Evolutionary conservation across 2,329 filamentous ascomycete genomes (phyloP).

Genomic region (Colletotrichum ledebouriae): DNA sequence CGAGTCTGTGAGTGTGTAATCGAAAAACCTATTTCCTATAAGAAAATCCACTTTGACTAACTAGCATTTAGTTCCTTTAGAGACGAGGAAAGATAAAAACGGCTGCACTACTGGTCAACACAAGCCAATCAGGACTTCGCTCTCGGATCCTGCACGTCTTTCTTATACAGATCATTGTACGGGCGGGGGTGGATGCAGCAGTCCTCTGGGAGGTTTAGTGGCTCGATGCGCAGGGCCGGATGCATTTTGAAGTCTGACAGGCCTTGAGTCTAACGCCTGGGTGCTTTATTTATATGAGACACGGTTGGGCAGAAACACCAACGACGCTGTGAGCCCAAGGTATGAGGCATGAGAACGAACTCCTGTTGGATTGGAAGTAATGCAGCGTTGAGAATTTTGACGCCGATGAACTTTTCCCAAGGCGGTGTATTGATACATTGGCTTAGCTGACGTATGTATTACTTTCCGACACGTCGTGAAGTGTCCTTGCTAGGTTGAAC

Average conservation of each 20-base stretch:
- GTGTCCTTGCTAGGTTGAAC: too few species aligned
- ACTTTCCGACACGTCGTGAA: neutral
- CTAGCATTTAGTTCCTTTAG: neutral
- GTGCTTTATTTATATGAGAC: too few species aligned
- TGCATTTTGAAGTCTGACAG: neutral
- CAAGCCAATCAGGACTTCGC: conserved; percentile 1
- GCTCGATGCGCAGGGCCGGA: neutral
- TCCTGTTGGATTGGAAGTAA: too few species aligned
- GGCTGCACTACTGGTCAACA: neutral
- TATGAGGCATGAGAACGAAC: too few species aligned
- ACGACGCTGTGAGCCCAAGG: too few species aligned
- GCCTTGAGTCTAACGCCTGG: too few species aligned
- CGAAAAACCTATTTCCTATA: neutral
- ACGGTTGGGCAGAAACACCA: too few species aligned
- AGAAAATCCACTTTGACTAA: neutral
- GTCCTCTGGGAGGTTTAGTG: neutral
- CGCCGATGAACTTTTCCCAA: neutral
- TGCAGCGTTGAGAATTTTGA: too few species aligned
- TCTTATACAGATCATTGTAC: neutral
- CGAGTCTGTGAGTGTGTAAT: neutral
- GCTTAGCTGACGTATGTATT: neutral
- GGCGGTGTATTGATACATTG: neutral
- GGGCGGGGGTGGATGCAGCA: neutral
- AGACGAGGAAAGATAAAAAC: neutral
- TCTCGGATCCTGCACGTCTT: neutral